These are phyloP conservation scores for Cucumis variabilis DNA, from an alignment of 331 rosid species.

Conservation along the genomic window DNA sequence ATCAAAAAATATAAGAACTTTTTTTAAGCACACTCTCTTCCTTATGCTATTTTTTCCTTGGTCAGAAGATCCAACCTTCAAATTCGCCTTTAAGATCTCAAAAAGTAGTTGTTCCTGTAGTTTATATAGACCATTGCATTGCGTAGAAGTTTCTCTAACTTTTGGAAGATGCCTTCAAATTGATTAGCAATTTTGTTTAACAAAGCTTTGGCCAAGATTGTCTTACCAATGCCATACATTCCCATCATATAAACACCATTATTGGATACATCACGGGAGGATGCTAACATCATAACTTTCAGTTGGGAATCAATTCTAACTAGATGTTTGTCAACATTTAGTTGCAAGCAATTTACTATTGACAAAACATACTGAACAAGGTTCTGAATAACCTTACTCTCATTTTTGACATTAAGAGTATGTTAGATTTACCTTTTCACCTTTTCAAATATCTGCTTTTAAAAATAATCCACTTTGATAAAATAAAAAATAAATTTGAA, in stretches of 20 bases:
- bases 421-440: no score
- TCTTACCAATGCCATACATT: conserved; percentile 6
- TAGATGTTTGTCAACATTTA: not conserved
- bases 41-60: not conserved
- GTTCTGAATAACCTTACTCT: not conserved
- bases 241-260: not conserved
- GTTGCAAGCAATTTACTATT: not conserved
- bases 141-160: not conserved
- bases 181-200: not conserved
- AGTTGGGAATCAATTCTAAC: not conserved
- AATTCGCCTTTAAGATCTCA: not conserved
- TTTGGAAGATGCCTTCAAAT: not conserved
- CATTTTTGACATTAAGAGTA: not conserved
- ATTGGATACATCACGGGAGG: no score
- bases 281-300: not conserved
- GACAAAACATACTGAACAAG: not conserved
- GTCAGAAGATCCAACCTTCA: not conserved
- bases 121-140: not conserved
- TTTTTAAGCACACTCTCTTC: not conserved
- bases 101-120: not conserved
- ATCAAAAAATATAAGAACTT: not conserved
- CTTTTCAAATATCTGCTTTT: no score
- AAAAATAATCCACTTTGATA: no score
- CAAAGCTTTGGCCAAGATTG: not conserved
- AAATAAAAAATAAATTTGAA: no score